These are phyloP conservation scores for Metarhizium guizhouense DNA, from an alignment of 2,329 filamentous ascomycete species.

Conservation along the genomic window DNA sequence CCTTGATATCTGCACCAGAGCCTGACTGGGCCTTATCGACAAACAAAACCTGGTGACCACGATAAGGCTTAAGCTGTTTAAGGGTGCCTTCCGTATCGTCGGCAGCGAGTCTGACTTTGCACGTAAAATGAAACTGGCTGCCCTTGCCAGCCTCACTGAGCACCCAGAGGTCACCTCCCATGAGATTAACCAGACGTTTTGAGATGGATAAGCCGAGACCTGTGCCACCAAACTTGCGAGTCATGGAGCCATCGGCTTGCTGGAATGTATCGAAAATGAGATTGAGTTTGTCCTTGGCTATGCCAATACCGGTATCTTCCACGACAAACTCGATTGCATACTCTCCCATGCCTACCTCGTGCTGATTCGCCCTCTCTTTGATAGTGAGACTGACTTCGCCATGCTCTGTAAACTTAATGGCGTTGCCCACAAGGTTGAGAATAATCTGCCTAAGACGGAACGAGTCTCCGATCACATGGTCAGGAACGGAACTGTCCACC, in stretches of 20 bases:
- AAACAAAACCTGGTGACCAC: conserved; percentile 84
- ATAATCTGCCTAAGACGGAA: conserved; percentile 96
- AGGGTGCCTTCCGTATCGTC: conserved; percentile 70
- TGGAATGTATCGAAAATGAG: conserved; percentile 99
- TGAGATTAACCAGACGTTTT: conserved; percentile 86
- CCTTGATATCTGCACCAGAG: conserved; percentile 65
- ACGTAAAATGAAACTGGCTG: conserved; percentile 95
- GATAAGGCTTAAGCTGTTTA: conserved; percentile 82
- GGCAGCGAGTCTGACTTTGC: conserved; percentile 75
- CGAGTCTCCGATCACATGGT: conserved; percentile 91
- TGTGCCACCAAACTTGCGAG: conserved; percentile 89
- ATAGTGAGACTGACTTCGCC: conserved; percentile 96
- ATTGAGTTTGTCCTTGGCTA: conserved; percentile 88
- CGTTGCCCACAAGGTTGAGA: conserved; percentile 92
- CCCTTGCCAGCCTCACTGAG: conserved; percentile 85
- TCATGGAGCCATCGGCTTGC: conserved; percentile 94
- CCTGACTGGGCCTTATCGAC: conserved; percentile 84
- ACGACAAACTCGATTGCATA: conserved; percentile 95
- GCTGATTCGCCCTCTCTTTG: conserved; percentile 53
- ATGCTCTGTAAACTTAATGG: conserved; percentile 97
- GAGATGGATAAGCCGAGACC: conserved; percentile 92
- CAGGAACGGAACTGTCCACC: conserved; percentile 86
- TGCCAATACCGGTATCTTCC: conserved; percentile 92
- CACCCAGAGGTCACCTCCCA: conserved; percentile 96
- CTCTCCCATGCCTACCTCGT: conserved; percentile 59